Percentiles rank a stretch among this genome's conserved stretches.
Evolutionary conservation across 495 filamentous ascomycete species (phyloP).

Genomic region (Tuber melanosporum): DNA sequence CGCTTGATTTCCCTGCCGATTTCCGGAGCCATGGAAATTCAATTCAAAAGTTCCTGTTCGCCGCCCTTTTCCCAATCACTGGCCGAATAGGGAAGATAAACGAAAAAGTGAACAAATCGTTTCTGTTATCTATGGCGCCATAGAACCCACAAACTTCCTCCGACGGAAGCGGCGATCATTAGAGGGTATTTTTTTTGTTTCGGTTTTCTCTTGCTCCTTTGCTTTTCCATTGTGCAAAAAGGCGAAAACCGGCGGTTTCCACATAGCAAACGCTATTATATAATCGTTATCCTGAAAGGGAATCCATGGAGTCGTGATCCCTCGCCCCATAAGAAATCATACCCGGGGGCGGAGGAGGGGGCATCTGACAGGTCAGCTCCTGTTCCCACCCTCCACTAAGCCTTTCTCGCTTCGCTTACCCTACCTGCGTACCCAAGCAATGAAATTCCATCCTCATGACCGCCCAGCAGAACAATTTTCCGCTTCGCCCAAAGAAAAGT

Average conservation of each 20-base stretch:
- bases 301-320: constrained; percentile 14
- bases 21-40: constrained; percentile 30
- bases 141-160: neutral
- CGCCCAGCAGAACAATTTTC: constrained; percentile 35
- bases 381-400: constrained; percentile 22
- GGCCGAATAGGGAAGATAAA: neutral
- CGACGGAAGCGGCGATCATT: neutral
- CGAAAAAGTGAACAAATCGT: neutral
- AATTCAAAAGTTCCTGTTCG: neutral
- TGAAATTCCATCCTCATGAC: constrained; percentile 33
- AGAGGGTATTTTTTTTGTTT: neutral
- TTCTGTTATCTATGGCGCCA: neutral
- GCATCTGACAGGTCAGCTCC: constrained; percentile 38
- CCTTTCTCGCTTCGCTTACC: constrained; percentile 16
- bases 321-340: neutral
- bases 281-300: constrained; percentile 26
- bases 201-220: neutral
- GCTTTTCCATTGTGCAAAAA: constrained; percentile 4
- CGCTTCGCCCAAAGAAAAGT: constrained; percentile 32
- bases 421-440: constrained; percentile 17
- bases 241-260: constrained; percentile 16
- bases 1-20: constrained; percentile 32
- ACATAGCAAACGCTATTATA: constrained; percentile 24
- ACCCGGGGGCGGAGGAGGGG: constrained; percentile 3
- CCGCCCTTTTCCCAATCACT: neutral